phyloP scores from a whole-genome alignment of 768 basidiomycete genomes.

The Suillus cothurnatus region DNA sequence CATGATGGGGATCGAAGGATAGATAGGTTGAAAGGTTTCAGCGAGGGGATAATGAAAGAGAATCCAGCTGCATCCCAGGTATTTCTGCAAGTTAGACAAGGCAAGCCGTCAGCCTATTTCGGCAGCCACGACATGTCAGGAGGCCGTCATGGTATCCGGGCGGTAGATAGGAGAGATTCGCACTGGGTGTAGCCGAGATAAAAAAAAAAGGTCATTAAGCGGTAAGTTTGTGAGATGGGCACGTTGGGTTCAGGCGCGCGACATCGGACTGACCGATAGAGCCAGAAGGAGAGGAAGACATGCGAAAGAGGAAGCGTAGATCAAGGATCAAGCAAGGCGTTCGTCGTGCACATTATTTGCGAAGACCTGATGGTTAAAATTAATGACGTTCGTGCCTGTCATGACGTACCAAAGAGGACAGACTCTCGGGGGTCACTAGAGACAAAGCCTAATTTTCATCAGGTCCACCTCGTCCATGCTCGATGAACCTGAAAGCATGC shows the following conservation, averaged over 20 bases:
- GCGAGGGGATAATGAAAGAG: conserved; percentile 9
- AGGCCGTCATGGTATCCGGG: conserved; percentile 21
- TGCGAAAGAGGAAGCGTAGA: conserved; percentile 21
- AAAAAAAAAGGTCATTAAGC: conserved; percentile 9
- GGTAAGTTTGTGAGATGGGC: conserved; percentile 15
- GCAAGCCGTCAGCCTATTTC: conserved; percentile 22
- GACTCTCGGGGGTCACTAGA: conserved; percentile 17
- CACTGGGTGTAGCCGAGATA: conserved; percentile 25
- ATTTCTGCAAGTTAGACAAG: conserved; percentile 24
- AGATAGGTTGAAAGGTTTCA: conserved; percentile 5
- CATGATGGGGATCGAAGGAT: conserved; percentile 25
- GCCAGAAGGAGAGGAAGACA: conserved; percentile 11
- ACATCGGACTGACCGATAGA: conserved; percentile 10
- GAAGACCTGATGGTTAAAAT: conserved; percentile 14
- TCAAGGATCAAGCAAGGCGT: conserved; percentile 15
- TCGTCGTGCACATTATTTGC: conserved; percentile 16
- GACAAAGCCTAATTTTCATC: conserved; percentile 27
- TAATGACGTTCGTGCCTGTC: conserved; percentile 17
- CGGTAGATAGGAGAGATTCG: conserved; percentile 19
- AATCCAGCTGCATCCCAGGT: conserved; percentile 14
- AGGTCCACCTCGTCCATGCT: conserved; percentile 13
- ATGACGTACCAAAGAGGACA: conserved; percentile 30
- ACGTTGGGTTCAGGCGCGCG: conserved; percentile 21
- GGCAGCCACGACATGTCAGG: conserved; percentile 22
- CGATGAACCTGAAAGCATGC: conserved; percentile 13